phyloP scores from a whole-genome alignment of 2,329 filamentous ascomycete genomes.

The Colletotrichum karsti region DNA sequence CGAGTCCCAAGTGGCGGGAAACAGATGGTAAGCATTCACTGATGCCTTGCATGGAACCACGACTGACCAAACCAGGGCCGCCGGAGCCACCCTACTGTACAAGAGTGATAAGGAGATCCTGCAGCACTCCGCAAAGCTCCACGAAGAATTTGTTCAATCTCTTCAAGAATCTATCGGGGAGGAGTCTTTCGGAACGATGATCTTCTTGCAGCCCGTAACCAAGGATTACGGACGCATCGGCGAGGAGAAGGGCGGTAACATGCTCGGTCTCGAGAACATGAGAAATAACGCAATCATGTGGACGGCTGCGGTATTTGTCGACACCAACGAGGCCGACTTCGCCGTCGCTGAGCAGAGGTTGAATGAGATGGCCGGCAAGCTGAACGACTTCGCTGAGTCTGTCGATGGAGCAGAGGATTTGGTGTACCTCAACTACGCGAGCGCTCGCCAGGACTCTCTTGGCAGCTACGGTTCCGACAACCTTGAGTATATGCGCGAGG shows the following conservation, averaged over 20 bases:
- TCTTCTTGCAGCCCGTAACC: conserved; percentile 48
- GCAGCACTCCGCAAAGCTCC: conserved; percentile 34
- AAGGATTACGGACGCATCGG: conserved; percentile 39
- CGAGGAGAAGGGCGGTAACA: conserved; percentile 47
- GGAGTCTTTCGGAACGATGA: conserved; percentile 28
- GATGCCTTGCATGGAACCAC: neutral
- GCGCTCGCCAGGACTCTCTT: conserved; percentile 36
- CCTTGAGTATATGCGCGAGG: conserved; percentile 34
- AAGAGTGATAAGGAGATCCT: conserved; percentile 30
- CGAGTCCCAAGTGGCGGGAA: neutral
- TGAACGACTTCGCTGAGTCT: conserved; percentile 32
- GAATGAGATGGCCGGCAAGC: conserved; percentile 24
- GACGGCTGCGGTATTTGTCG: neutral
- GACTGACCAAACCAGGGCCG: conserved; percentile 29
- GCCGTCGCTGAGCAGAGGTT: conserved; percentile 30
- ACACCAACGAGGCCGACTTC: neutral
- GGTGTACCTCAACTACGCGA: conserved; percentile 43
- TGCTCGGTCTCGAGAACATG: conserved; percentile 43
- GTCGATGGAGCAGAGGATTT: conserved; percentile 34
- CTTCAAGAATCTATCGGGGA: conserved; percentile 26
- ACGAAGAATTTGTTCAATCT: conserved; percentile 28
- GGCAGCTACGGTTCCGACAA: conserved; percentile 37
- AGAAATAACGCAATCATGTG: neutral
- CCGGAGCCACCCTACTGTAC: conserved; percentile 31
- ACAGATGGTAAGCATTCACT: neutral